phyloP scores from a whole-genome alignment of 345 rosid genomes.

The Acer negundo region DNA sequence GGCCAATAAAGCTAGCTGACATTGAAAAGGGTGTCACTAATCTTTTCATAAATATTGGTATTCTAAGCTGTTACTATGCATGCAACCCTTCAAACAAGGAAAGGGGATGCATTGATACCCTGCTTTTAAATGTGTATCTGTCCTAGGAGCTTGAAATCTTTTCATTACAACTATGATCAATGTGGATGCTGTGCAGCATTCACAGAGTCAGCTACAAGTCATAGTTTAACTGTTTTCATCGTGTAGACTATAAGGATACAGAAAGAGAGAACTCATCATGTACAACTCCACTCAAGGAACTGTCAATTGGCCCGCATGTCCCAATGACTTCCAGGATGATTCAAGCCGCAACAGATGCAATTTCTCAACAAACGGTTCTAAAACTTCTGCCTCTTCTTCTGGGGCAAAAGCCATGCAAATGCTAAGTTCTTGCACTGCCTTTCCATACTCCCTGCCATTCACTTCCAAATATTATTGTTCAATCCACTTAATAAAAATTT shows the following conservation, averaged over 20 bases:
- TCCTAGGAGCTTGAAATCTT: neutral
- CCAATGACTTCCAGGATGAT: conserved; percentile 68
- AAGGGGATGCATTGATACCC: neutral
- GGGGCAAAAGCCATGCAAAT: conserved; percentile 90
- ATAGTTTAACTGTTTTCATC: neutral
- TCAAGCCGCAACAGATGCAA: conserved; percentile 77
- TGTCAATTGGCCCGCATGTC: conserved; percentile 54
- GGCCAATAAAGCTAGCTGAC: neutral
- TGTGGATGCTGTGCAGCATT: neutral
- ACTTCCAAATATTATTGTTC: conserved; percentile 1
- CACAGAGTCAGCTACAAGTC: neutral
- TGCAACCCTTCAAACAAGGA: neutral
- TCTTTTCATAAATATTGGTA: neutral
- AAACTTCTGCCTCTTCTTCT: conserved; percentile 63
- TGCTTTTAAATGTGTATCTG: neutral
- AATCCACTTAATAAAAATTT: conserved; percentile 6
- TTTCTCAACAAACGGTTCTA: conserved; percentile 76
- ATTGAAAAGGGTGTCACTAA: neutral
- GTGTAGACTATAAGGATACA: neutral
- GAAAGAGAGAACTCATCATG: neutral
- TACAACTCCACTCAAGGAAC: conserved; percentile 44
- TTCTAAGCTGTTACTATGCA: neutral
- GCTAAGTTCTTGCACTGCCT: conserved; percentile 93
- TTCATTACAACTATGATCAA: neutral
- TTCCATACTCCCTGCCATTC: conserved; percentile 59